A percentile compares a stretch with the other conserved stretches of the same genome.
These are phyloP conservation scores for Glebionis coronaria DNA, from an alignment of 129 eudicot species.

Conservation along the genomic window DNA sequence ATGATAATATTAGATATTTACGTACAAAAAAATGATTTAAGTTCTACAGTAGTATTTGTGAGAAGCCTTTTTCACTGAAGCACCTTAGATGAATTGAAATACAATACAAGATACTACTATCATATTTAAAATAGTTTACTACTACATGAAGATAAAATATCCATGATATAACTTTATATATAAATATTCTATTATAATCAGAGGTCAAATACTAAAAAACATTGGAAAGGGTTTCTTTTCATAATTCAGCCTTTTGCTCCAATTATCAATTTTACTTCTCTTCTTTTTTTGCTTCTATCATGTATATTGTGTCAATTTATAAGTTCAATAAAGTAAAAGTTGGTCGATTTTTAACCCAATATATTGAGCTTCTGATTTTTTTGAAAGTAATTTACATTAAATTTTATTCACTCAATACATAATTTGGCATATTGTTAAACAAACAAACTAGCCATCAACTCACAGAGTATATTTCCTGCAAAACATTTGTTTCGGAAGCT, in stretches of 20 bases:
- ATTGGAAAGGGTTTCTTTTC: conserved; percentile 19
- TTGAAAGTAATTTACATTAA: background rate
- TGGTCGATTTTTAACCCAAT: background rate
- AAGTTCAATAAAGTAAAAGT: conserved; percentile 14
- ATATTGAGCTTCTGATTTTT: background rate
- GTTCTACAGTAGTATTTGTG: background rate
- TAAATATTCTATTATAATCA: background rate
- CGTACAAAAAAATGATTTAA: too few species aligned
- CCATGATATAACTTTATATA: background rate
- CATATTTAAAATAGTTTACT: too few species aligned
- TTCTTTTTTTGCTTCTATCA: conserved; percentile 5
- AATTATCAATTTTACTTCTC: conserved; percentile 5
- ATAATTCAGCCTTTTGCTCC: conserved; percentile 25
- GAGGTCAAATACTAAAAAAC: conserved; percentile 23
- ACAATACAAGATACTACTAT: too few species aligned
- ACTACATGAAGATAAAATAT: too few species aligned
- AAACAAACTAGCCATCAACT: too few species aligned
- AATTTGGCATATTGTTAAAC: too few species aligned
- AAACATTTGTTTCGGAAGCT: too few species aligned
- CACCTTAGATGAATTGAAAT: background rate
- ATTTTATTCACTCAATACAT: background rate
- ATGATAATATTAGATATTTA: too few species aligned
- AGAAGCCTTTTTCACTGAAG: background rate
- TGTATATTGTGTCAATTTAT: background rate
- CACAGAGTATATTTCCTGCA: too few species aligned